These are phyloP conservation scores for Dipteronia sinensis DNA, from an alignment of 345 rosid genomes.

Conservation along the genomic window DNA sequence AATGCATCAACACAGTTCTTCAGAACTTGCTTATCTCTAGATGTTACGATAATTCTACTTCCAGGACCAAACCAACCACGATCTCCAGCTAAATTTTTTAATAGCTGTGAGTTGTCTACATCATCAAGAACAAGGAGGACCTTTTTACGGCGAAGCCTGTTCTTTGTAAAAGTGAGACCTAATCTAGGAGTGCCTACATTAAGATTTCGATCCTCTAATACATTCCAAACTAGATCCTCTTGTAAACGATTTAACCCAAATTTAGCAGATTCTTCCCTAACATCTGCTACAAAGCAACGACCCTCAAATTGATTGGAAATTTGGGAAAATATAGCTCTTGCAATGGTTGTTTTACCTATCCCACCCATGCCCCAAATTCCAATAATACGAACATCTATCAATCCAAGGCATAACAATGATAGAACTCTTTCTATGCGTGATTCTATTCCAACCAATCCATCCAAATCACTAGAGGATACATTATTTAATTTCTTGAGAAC, in stretches of 20 bases:
- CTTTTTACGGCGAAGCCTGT: background rate
- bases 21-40: conserved; percentile 12
- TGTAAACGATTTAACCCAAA: background rate
- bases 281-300: conserved; percentile 35
- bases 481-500: conserved; percentile 2
- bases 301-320: conserved; percentile 26
- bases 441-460: conserved; percentile 17
- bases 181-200: no score
- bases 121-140: conserved; percentile 24
- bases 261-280: conserved; percentile 23
- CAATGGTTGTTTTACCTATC: conserved; percentile 40
- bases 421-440: conserved; percentile 3
- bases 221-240: conserved; percentile 3
- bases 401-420: background rate
- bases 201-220: background rate
- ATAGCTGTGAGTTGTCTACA: background rate
- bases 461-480: background rate
- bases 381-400: conserved; percentile 8
- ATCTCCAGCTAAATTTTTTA: background rate
- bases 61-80: conserved; percentile 2
- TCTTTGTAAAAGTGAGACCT: background rate
- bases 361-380: conserved; percentile 40
- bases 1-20: background rate
- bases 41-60: conserved; percentile 20
- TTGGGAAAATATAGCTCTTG: conserved; percentile 30